phyloP scores from a whole-genome alignment of 2,329 filamentous ascomycete genomes.

The Dryadomyces sulphureus region DNA sequence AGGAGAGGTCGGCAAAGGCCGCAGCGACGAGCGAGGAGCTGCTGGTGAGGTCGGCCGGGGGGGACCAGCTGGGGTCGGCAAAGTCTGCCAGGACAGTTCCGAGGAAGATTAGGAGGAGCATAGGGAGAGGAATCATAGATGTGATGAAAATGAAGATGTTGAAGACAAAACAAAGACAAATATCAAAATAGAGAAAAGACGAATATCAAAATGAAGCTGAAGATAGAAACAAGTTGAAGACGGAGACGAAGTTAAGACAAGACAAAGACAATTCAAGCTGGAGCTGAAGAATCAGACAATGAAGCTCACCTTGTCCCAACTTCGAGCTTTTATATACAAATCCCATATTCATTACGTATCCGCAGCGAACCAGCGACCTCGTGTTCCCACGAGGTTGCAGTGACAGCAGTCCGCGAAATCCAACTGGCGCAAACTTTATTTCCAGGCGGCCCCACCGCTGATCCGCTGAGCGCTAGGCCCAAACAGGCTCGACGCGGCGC shows the following conservation, averaged over 20 bases:
- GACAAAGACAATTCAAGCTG: too few relatives aligned
- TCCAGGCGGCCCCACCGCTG: not conserved
- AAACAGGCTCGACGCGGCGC: not conserved
- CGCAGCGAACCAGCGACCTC: too few relatives aligned
- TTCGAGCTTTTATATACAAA: too few relatives aligned
- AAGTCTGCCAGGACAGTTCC: not conserved
- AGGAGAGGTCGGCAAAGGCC: constrained; percentile 1
- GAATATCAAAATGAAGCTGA: too few relatives aligned
- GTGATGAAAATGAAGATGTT: not conserved
- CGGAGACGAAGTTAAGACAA: too few relatives aligned
- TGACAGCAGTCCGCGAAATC: not conserved
- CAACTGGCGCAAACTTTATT: not conserved
- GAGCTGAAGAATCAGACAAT: too few relatives aligned
- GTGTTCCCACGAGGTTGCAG: not conserved
- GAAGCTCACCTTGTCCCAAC: too few relatives aligned
- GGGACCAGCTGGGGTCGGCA: constrained; percentile 1
- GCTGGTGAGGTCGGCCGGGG: constrained; percentile 1
- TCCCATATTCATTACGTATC: too few relatives aligned
- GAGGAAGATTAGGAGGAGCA: not conserved
- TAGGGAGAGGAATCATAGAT: too few relatives aligned
- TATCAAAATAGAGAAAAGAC: not conserved
- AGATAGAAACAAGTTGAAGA: too few relatives aligned
- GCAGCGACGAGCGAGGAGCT: not conserved
- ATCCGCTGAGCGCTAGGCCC: not conserved
- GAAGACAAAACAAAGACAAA: not conserved